Evolutionary conservation across 1,139 yeast species (phyloP), one percentile per base, ranked within the genome.

Genomic region (Hemisphaericaspora subhashii): DNA sequence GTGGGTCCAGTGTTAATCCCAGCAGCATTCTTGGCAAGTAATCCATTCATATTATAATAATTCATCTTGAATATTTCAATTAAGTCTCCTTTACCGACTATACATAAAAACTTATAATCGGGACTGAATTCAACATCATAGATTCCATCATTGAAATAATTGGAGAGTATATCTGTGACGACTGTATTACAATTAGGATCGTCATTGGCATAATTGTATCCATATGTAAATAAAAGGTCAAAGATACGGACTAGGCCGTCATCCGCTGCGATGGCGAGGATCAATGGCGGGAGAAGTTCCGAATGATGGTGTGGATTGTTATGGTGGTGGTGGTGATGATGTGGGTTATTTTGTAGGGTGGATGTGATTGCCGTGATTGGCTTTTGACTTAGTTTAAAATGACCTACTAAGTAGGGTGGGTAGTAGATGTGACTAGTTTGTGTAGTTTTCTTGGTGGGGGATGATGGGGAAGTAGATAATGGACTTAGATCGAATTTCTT

Each of bases 101-200:
- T 59, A 24, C 76, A 70, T 23, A 86, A 60, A 51, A 79, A 85
- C 48, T 73, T 74, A 31, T 78, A 82, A 52, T 86, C 95, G 0
- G 78, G 79, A 0, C 89, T 79, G 55, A 85, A 79, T 32, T 72
- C 68, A 12, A 78, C 58, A 45, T 78, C 74, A 26, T 77, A 60
- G 12, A 84, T 62, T 0, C 90, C 89, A 29, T 83, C 87, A 54
- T 61, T 64, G 50, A 81, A 86, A 53, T 81, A 83, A 35, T 85
- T 76, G 5, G 87, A 80, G 32, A 81, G 58, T 1, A 83, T 65
- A 53, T 84, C 94, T 1, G 80, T 66, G 4, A 83, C 53, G 1
- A 66, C 41, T 10, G 79, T 80, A 22, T 54, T 55, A 33, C 53
- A 51, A 10, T 60, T 60, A 18, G 59, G 62, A 13, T 42, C 41